phyloP scores from a whole-genome alignment of 106 monocot species.

The Vanilla planifolia region DNA sequence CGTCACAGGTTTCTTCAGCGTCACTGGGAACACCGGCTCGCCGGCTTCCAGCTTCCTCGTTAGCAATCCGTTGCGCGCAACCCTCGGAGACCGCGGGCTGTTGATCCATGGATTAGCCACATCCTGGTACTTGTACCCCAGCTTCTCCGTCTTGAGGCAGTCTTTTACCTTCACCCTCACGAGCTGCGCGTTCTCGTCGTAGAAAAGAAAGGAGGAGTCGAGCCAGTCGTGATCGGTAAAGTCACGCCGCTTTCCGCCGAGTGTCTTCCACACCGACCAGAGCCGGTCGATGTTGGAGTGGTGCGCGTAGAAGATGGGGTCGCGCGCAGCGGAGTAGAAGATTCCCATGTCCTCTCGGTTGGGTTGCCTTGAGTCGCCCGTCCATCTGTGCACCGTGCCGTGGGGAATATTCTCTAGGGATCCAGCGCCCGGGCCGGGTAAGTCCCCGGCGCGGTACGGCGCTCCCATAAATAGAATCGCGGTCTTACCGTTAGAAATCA shows the following conservation, averaged over 20 bases:
- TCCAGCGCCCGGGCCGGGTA: background rate
- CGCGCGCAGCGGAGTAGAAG: background rate
- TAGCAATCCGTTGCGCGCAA: background rate
- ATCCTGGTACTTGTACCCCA: conserved; percentile 12
- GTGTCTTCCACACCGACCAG: conserved; percentile 7
- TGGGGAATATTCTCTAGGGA: conserved; percentile 2
- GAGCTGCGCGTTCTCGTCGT: conserved; percentile 13
- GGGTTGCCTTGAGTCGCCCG: background rate
- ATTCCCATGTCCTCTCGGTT: background rate
- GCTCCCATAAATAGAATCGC: background rate
- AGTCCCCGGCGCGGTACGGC: background rate
- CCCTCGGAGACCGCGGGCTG: background rate
- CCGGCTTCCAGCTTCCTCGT: background rate
- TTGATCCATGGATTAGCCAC: conserved; percentile 13
- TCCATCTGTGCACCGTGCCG: background rate
- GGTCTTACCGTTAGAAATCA: background rate
- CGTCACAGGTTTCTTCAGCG: background rate
- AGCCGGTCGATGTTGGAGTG: conserved; percentile 19
- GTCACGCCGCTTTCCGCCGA: background rate
- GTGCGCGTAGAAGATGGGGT: conserved; percentile 19
- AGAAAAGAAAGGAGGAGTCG: conserved; percentile 13
- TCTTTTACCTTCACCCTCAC: conserved; percentile 17
- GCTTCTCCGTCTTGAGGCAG: background rate
- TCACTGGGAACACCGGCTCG: background rate
- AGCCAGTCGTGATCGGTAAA: conserved; percentile 19